Evolutionary conservation across 2,329 filamentous ascomycete species (phyloP), one percentile per base, ranked within the genome.

Genomic region (Emmonsiellopsis sp.): DNA sequence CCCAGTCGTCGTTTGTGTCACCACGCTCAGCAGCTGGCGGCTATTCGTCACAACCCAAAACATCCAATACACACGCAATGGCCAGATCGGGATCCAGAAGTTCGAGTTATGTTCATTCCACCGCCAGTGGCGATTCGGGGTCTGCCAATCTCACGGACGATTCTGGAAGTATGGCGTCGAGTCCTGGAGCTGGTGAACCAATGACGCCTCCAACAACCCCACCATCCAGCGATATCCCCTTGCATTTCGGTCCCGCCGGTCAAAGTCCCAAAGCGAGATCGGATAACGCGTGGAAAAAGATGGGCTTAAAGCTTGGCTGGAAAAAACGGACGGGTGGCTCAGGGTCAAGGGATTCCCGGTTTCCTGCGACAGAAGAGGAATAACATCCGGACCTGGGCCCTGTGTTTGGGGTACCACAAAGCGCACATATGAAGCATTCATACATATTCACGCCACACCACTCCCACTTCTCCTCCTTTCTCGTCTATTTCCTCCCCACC

Each of bases 131-230:
- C 51, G 69, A 72, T 45, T 72, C 66, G 5, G 61, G 58, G 33
- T 70, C 65, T 36, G 62, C 68, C 54, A 62, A 65, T 33, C 57
- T 76, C 54, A 72, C 73, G 6, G 75, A 77, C 57, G 74, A 77
- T 58, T 75, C 74, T 45, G 67, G 65, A 27, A 72, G 71, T 47
- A 55, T 68, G 21, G 67, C 70, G 36, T 72, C 73, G 5, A 74
- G 67, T 50, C 65, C 68, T 13, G 68, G 68, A 5, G 62, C 63
- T 6, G 69, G 70, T 31, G 72, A 74, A 43, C 73, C 71, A 6
- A 76, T 77, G 71, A 77, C 75, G 8, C 75, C 75, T 11, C 75
- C 75, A 2, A 76, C 73, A 17, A 78, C 75, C 5, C 75, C 75
- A 9, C 75, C 75, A 1, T 72, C 71, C 14, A 74, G 70, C 36